phyloP scores from a whole-genome alignment of 345 rosid genomes.

The Streptanthus diversifolius region DNA sequence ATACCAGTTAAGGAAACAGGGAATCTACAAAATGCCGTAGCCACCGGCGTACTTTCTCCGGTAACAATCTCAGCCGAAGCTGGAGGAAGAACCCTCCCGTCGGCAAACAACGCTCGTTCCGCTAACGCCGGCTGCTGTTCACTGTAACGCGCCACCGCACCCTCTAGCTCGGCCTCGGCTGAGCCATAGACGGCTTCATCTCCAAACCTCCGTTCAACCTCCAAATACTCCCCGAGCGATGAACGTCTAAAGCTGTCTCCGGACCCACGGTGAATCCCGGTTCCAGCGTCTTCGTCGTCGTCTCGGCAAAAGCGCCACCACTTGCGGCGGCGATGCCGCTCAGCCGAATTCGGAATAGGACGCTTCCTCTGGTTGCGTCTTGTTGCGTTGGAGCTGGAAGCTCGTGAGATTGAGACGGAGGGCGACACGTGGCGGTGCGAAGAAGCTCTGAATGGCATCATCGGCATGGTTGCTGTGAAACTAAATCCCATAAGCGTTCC shows the following conservation, averaged over 20 bases:
- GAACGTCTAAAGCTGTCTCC: constrained; percentile 53
- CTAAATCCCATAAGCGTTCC: constrained; percentile 92
- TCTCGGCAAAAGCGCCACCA: constrained; percentile 94
- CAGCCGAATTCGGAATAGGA: constrained; percentile 33
- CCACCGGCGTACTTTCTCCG: constrained; percentile 44
- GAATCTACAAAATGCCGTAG: constrained; percentile 49
- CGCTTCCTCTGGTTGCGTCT: constrained; percentile 29
- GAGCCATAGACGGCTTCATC: constrained; percentile 52
- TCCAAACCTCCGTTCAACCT: constrained; percentile 83
- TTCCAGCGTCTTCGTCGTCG: constrained; percentile 27
- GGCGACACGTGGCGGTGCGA: constrained; percentile 46
- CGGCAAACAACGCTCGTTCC: constrained; percentile 64
- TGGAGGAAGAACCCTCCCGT: constrained; percentile 85
- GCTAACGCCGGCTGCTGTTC: constrained; percentile 31
- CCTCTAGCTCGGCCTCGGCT: constrained; percentile 58
- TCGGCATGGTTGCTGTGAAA: constrained; percentile 51
- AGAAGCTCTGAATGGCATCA: constrained; percentile 52
- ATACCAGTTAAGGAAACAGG: constrained; percentile 73
- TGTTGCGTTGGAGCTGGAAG: constrained; percentile 13
- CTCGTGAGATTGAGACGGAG: constrained; percentile 24
- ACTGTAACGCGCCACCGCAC: constrained; percentile 35
- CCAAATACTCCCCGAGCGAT: constrained; percentile 83
- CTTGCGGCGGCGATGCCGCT: constrained; percentile 48
- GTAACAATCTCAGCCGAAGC: constrained; percentile 27
- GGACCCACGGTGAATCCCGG: neutral